A percentile compares a stretch with the other conserved stretches of the same genome.
Evolutionary conservation across 192 early-diverging fungal species (phyloP).

Genomic region (Rhizoclosmatium sp.): DNA sequence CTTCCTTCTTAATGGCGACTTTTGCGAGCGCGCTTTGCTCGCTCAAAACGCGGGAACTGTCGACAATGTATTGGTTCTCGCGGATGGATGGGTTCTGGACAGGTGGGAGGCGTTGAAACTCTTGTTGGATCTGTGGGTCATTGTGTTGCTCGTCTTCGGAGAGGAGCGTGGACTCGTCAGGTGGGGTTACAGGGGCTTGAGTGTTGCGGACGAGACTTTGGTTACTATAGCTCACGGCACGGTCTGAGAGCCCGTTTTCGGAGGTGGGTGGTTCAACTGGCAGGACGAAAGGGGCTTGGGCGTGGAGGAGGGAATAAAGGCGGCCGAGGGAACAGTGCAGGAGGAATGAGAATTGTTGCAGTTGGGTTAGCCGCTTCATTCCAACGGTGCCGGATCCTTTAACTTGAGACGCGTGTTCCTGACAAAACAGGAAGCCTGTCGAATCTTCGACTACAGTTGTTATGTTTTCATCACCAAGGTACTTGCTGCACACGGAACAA

Average conservation of each 20-base stretch:
- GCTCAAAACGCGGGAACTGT: not conserved
- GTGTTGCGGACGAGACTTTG: no score
- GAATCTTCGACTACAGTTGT: slow-evolving; percentile 24
- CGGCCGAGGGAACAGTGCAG: slow-evolving; percentile 82
- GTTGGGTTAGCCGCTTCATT: slow-evolving; percentile 80
- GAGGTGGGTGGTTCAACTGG: no score
- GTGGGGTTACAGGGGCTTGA: not conserved
- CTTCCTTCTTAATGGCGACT: slow-evolving; percentile 85
- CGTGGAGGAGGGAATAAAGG: slow-evolving; percentile 79
- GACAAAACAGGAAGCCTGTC: slow-evolving; percentile 41
- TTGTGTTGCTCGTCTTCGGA: slow-evolving; percentile 11
- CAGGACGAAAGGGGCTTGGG: slow-evolving; percentile 21
- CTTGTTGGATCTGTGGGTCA: not conserved
- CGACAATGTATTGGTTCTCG: not conserved
- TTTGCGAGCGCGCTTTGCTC: slow-evolving; percentile 82
- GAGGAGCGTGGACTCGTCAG: not conserved
- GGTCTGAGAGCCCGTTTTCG: no score
- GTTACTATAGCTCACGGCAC: no score
- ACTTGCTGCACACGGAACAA: slow-evolving; percentile 72
- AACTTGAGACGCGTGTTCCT: slow-evolving; percentile 20
- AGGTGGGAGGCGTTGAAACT: slow-evolving; percentile 7
- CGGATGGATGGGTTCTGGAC: not conserved
- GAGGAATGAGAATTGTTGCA: slow-evolving; percentile 91
- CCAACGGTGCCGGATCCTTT: not conserved
- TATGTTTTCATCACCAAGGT: slow-evolving; percentile 28